Percentiles rank a stretch among this genome's conserved stretches.
These are phyloP conservation scores for Venturia asperata DNA, from an alignment of 2,329 filamentous ascomycete genomes.

Conservation along the genomic window DNA sequence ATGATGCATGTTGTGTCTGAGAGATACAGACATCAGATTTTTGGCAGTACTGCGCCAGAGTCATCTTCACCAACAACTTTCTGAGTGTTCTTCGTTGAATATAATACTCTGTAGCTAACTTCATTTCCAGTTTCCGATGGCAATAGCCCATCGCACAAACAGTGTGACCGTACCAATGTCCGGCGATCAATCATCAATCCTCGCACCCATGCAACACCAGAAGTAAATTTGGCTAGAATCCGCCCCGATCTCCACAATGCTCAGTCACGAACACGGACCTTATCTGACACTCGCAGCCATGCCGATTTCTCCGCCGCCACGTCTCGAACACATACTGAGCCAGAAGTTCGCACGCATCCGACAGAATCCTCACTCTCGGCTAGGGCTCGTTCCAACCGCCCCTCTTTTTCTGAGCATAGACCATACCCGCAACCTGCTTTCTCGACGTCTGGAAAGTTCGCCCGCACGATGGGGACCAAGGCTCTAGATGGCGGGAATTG, in stretches of 20 bases:
- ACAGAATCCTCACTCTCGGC: not conserved
- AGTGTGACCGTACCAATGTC: not conserved
- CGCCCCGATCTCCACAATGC: conserved; percentile 1
- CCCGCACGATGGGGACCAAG: conserved; percentile 4
- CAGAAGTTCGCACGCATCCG: not conserved
- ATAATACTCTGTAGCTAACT: not conserved
- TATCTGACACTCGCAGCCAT: not conserved
- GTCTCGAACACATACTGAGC: not conserved
- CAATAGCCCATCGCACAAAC: not conserved
- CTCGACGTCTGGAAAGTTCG: conserved; percentile 2
- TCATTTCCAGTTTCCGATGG: not conserved
- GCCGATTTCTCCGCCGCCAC: not conserved
- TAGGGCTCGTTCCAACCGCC: not conserved
- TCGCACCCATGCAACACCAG: not conserved
- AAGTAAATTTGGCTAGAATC: not conserved
- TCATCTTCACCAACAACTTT: not conserved
- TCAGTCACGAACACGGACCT: not conserved
- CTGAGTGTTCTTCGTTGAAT: not conserved
- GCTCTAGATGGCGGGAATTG: conserved; percentile 7
- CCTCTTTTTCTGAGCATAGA: not conserved
- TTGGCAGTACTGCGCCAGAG: not conserved
- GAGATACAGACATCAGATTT: not conserved
- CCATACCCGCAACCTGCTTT: not conserved
- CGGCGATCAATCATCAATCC: conserved; percentile 2
- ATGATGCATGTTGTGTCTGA: not conserved